A percentile compares a stretch with the other conserved stretches of the same genome.
Conservation (phyloP, 1,284 basidiomycete genomes). For the Pterulicium gracile region DNA sequence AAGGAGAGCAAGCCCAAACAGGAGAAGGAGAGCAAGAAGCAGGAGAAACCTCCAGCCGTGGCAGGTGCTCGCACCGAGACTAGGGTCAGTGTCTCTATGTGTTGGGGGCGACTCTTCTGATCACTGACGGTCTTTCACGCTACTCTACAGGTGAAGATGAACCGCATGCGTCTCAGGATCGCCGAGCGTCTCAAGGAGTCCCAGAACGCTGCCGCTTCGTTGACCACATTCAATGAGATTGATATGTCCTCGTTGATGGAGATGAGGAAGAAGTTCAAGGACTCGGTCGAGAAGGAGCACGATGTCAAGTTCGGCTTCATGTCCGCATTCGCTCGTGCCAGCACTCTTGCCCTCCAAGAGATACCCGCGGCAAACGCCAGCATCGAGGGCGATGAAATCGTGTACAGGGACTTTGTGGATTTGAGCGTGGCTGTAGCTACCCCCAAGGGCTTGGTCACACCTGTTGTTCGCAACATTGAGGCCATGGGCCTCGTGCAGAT, state of each 20-base stretch:
- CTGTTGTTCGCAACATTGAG: conserved; percentile 90
- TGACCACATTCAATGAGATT: conserved; percentile 99
- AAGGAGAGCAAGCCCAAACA: conserved; percentile 24
- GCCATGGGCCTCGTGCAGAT: conserved; percentile 82
- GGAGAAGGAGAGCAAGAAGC: conserved; percentile 17
- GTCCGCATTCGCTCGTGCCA: conserved; percentile 93
- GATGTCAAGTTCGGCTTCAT: conserved; percentile 98
- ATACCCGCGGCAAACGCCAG: conserved; percentile 92
- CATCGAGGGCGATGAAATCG: conserved; percentile 92
- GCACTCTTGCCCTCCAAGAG: conserved; percentile 79
- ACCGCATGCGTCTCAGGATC: conserved; percentile 93
- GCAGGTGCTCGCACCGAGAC: conserved; percentile 74
- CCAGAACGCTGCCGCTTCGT: conserved; percentile 92
- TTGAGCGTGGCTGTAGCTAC: conserved; percentile 94
- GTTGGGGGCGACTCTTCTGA: background rate
- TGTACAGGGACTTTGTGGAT: conserved; percentile 94
- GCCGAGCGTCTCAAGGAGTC: conserved; percentile 97
- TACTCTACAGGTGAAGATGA: conserved; percentile 79
- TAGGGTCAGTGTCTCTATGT: conserved; percentile 40
- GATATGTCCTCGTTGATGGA: conserved; percentile 96
- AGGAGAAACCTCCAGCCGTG: conserved; percentile 20
- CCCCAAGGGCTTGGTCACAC: conserved; percentile 95
- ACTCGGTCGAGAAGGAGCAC: conserved; percentile 83
- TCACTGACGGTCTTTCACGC: conserved; percentile 4
- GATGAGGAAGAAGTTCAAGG: conserved; percentile 94